A percentile compares a stretch with the other conserved stretches of the same genome.
Evolutionary conservation across 352 stramenopile genomes (phyloP).

Genomic region (Labyrinthula sp.): DNA sequence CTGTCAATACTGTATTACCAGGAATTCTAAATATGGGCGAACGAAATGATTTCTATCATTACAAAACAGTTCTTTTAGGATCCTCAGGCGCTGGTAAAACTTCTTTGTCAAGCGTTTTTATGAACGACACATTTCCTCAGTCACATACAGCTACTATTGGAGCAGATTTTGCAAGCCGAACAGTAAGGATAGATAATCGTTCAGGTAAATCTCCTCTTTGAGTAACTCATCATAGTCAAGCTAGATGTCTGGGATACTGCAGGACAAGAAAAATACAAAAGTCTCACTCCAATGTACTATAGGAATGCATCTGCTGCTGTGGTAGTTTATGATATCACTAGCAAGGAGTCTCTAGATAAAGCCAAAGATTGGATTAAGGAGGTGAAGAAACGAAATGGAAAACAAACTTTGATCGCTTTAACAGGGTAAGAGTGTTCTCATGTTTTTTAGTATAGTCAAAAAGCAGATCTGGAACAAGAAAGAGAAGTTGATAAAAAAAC

Average conservation of each 20-base stretch:
- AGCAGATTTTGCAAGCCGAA: no score
- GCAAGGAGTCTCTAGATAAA: slow-evolving; percentile 85
- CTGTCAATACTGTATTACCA: no score
- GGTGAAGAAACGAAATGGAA: slow-evolving; percentile 87
- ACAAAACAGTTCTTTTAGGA: no score
- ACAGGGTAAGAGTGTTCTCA: slow-evolving; percentile 35
- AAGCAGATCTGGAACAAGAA: slow-evolving; percentile 84
- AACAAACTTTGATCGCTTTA: slow-evolving; percentile 83
- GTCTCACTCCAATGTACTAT: slow-evolving; percentile 92
- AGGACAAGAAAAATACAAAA: slow-evolving; percentile 85
- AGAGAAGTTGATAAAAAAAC: slow-evolving; percentile 74
- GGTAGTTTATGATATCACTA: slow-evolving; percentile 88
- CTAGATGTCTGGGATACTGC: slow-evolving; percentile 99
- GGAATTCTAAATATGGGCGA: no score
- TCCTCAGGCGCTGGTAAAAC: no score
- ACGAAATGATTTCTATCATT: no score
- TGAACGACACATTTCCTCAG: no score
- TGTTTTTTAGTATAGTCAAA: slow-evolving; percentile 91
- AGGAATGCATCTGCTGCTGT: slow-evolving; percentile 73
- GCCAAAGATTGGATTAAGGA: slow-evolving; percentile 99
- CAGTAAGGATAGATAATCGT: no score
- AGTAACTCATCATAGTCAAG: slow-evolving; percentile 93
- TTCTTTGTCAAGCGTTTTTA: no score
- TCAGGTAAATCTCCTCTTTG: no score
- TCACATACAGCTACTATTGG: no score